Percentiles rank a stretch among this genome's conserved stretches.
phyloP scores from a whole-genome alignment of 2,329 filamentous ascomycete species.

The Aspergillus nomiae region DNA sequence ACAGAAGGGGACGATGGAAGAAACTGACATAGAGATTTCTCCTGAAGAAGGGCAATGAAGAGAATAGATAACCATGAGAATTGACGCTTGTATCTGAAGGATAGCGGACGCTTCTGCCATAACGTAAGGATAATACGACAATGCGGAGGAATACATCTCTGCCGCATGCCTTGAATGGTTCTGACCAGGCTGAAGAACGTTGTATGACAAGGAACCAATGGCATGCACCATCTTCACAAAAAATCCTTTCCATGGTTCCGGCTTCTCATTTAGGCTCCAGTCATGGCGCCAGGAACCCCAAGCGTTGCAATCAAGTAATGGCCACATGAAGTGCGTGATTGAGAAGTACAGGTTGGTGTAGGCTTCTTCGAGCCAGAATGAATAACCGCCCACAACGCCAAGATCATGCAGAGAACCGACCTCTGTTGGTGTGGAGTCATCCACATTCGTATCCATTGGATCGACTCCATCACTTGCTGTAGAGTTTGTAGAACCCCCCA shows the following conservation, averaged over 20 bases:
- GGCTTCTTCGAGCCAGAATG: conserved; percentile 25
- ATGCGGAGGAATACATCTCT: conserved; percentile 26
- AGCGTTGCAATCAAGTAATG: conserved; percentile 25
- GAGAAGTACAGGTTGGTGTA: conserved; percentile 30
- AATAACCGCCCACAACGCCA: conserved; percentile 10
- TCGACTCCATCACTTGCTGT: conserved; percentile 3
- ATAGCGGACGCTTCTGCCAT: conserved; percentile 27
- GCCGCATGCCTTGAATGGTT: conserved; percentile 24
- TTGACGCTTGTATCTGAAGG: conserved; percentile 30
- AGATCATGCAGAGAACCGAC: not conserved
- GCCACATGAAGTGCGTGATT: conserved; percentile 30
- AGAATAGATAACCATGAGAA: conserved; percentile 30
- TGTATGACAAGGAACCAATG: conserved; percentile 29
- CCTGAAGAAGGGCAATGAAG: conserved; percentile 30
- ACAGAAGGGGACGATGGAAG: conserved; percentile 31
- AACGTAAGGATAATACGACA: conserved; percentile 30
- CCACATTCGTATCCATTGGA: not conserved
- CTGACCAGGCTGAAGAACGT: conserved; percentile 23
- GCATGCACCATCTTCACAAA: conserved; percentile 31
- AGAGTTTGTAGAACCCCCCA: conserved; percentile 3
- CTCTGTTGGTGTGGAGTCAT: not conserved
- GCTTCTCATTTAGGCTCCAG: conserved; percentile 9
- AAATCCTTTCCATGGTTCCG: conserved; percentile 27
- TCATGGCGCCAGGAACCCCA: conserved; percentile 28
- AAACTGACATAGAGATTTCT: conserved; percentile 27